Base-by-base conservation (phyloP, 148 eudicot species). In the Rhododendron kiyosumense region DNA sequence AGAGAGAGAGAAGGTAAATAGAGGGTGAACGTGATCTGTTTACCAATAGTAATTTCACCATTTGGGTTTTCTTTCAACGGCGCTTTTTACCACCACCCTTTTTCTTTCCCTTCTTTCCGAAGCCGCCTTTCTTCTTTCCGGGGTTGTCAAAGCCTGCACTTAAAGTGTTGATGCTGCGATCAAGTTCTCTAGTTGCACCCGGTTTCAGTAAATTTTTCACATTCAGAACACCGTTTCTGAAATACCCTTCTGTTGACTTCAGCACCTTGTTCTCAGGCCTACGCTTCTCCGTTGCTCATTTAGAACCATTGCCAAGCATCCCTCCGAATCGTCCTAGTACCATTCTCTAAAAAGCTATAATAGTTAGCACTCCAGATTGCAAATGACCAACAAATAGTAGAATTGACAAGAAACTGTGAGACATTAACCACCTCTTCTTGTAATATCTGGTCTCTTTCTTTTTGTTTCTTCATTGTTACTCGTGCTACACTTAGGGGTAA, bases 391-490 rank as follows among this genome's bases (percentile, higher is more conserved):
- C 17, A 3, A 14, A 22, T 2, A 57, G 45, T 43, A 34, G 52
- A 54, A 51, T 69, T 65, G 24, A 45, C n/a, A 69, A 52, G 36
- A 22, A 5, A 28, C 10, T 18, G 5, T n/a, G 63, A 54, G 80
- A 32, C 46, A 46, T 28, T 38, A 87, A 80, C 51, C 49, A 95
- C 98, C 97, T 95, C 93, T 84, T 90, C 84, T 73, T 89, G 89
- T 85, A 84, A 84, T 88, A 92, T 95, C 82, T 92, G 88, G 34
- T 95, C 98, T 89, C 94, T 91, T 85, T 90, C 89, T 89, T 93
- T 96, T 86, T 95, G 96, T 52, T 94, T 96, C 94, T 96, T 96
- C 98, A 96, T 96, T 85, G 82, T 81, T n/a, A 88, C 88, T 71
- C 92, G 86, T 11, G 98, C 97, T 41, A 94, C 93, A 51, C 97